Conservation (phyloP, 345 rosid genomes). For the Citrus reticulata region DNA sequence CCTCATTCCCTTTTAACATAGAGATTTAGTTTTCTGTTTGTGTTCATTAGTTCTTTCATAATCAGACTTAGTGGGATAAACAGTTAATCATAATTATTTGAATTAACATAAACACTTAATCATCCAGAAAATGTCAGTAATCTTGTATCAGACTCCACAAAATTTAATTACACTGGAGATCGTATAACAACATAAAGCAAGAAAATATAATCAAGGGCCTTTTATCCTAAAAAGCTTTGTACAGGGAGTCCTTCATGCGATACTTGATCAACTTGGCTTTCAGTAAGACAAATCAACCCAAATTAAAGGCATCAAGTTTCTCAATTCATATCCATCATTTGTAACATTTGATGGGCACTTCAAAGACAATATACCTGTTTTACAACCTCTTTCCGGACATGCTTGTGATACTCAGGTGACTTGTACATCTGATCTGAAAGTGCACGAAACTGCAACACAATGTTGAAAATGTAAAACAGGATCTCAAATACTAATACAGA, state of each 20-base stretch:
- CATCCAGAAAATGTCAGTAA: not conserved
- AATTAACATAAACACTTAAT: not conserved
- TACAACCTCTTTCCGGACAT: constrained; percentile 75
- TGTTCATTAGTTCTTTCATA: not conserved
- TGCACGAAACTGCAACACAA: constrained; percentile 79
- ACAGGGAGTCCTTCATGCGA: not conserved
- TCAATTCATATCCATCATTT: not conserved
- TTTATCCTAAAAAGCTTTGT: not conserved
- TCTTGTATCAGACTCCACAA: not conserved
- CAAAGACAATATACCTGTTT: constrained; percentile 65
- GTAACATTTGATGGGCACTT: not conserved
- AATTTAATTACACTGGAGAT: not conserved
- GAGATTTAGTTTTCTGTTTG: not conserved
- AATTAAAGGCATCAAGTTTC: not conserved
- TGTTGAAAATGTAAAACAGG: not conserved
- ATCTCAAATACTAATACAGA: not conserved
- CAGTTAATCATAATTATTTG: not conserved
- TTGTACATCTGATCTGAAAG: constrained; percentile 84
- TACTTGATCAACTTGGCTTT: not conserved
- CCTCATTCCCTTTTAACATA: not conserved
- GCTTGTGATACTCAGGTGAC: constrained; percentile 89
- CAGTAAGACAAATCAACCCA: not conserved
- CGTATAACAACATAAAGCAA: not conserved
- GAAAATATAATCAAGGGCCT: not conserved
- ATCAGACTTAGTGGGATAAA: not conserved